phyloP scores from a whole-genome alignment of 768 basidiomycete genomes.

The Termitomyces sp. region DNA sequence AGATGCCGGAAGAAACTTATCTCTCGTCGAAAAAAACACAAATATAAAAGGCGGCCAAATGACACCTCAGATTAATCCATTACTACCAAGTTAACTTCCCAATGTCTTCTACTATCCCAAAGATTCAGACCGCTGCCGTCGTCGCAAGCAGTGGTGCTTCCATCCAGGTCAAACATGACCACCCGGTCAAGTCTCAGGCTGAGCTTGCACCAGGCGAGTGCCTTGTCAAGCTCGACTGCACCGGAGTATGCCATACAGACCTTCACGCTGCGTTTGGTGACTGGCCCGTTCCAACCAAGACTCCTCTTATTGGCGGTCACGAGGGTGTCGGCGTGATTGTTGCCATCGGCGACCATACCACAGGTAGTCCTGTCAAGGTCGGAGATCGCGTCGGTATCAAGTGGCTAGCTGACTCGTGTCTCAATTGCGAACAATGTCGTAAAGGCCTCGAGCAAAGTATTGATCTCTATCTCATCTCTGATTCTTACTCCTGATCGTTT shows the following conservation, averaged over 20 bases:
- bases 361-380: constrained; percentile 56
- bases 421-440: constrained; percentile 73
- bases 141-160: constrained; percentile 28
- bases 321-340: constrained; percentile 82
- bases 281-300: constrained; percentile 71
- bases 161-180: constrained; percentile 37
- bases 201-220: constrained; percentile 68
- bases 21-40: not conserved
- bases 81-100: too few relatives aligned
- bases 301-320: constrained; percentile 77
- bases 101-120: constrained; percentile 26
- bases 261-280: constrained; percentile 72
- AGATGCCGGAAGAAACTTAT: not conserved
- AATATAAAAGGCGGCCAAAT: not conserved
- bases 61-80: too few relatives aligned
- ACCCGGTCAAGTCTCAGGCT: constrained; percentile 52
- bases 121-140: constrained; percentile 40
- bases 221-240: constrained; percentile 70
- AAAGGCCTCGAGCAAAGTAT: constrained; percentile 76
- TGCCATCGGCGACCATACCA: constrained; percentile 69
- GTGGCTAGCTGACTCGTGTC: constrained; percentile 70
- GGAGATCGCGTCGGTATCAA: constrained; percentile 86
- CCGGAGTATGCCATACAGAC: constrained; percentile 87
- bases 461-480: constrained; percentile 13
- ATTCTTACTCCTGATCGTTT: not conserved